These are phyloP conservation scores for Xylaria sp. DNA, from an alignment of 2,329 filamentous ascomycete genomes.

Conservation along the genomic window DNA sequence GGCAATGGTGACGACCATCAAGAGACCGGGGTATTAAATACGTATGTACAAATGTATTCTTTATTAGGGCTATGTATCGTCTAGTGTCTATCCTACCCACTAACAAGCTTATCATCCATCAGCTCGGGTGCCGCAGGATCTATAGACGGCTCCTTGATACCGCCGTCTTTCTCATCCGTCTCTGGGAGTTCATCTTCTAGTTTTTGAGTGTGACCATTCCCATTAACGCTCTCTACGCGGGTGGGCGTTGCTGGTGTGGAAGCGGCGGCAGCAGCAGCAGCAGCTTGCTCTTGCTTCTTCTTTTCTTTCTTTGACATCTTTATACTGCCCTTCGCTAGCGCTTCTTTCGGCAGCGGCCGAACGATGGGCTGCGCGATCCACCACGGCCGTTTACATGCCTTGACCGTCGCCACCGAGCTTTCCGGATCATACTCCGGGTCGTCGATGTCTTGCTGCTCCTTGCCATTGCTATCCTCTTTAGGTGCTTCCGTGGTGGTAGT, in stretches of 20 bases:
- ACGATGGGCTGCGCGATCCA: constrained; percentile 93
- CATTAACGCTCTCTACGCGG: neutral
- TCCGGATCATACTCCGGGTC: constrained; percentile 56
- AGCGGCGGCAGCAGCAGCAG: constrained; percentile 37
- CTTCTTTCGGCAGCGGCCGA: constrained; percentile 86
- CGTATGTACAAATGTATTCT: constrained; percentile 3
- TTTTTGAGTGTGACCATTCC: neutral
- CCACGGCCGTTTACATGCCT: constrained; percentile 81
- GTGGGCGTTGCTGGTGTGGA: constrained; percentile 36
- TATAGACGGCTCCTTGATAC: constrained; percentile 44
- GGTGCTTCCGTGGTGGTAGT: constrained; percentile 26
- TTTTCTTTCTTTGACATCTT: constrained; percentile 74
- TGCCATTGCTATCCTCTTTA: constrained; percentile 43
- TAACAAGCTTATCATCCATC: constrained; percentile 44
- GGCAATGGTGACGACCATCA: neutral
- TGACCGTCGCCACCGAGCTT: constrained; percentile 74
- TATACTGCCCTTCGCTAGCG: constrained; percentile 82
- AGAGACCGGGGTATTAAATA: neutral
- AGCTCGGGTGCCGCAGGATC: constrained; percentile 38
- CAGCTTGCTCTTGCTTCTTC: constrained; percentile 54
- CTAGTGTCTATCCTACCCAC: constrained; percentile 38
- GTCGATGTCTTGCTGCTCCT: constrained; percentile 43
- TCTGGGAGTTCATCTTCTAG: constrained; percentile 40
- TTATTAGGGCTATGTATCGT: constrained; percentile 4
- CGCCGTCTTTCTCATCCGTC: constrained; percentile 38